These are phyloP conservation scores for Fusarium lateritium DNA, from an alignment of 2,329 filamentous ascomycete species.

Conservation along the genomic window DNA sequence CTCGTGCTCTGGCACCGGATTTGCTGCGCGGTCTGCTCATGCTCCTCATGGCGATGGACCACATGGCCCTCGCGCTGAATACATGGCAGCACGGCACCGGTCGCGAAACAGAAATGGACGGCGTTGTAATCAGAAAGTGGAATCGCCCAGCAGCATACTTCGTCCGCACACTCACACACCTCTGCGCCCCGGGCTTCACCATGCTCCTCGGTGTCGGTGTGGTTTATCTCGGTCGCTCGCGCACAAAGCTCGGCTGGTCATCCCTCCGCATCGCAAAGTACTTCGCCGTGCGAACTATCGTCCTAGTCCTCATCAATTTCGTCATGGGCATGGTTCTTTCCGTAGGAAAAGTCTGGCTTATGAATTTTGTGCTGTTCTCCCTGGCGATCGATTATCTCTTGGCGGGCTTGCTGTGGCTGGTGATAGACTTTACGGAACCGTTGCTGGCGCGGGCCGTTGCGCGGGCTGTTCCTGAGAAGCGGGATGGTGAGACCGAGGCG, in stretches of 20 bases:
- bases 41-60: slow-evolving; percentile 62
- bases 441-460: slow-evolving; percentile 49
- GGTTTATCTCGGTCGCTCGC: slow-evolving; percentile 61
- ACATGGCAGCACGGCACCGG: slow-evolving; percentile 60
- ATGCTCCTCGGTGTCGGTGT: slow-evolving; percentile 63
- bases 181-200: slow-evolving; percentile 63
- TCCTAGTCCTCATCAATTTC: slow-evolving; percentile 54
- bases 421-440: slow-evolving; percentile 54
- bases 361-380: slow-evolving; percentile 62
- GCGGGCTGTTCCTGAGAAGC: slow-evolving; percentile 19
- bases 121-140: slow-evolving; percentile 54
- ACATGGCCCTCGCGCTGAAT: slow-evolving; percentile 57
- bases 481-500: slow-evolving; percentile 51
- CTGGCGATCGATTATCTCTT: slow-evolving; percentile 63
- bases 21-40: slow-evolving; percentile 62
- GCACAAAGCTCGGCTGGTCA: slow-evolving; percentile 58
- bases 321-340: slow-evolving; percentile 53
- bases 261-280: slow-evolving; percentile 54
- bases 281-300: slow-evolving; percentile 55
- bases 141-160: slow-evolving; percentile 56
- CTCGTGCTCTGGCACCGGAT: slow-evolving; percentile 60
- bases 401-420: slow-evolving; percentile 59
- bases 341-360: slow-evolving; percentile 57
- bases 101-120: slow-evolving; percentile 55
- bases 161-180: slow-evolving; percentile 60